These are phyloP conservation scores for Colletotrichum destructivum DNA, from an alignment of 2,329 filamentous ascomycete species.

Conservation along the genomic window DNA sequence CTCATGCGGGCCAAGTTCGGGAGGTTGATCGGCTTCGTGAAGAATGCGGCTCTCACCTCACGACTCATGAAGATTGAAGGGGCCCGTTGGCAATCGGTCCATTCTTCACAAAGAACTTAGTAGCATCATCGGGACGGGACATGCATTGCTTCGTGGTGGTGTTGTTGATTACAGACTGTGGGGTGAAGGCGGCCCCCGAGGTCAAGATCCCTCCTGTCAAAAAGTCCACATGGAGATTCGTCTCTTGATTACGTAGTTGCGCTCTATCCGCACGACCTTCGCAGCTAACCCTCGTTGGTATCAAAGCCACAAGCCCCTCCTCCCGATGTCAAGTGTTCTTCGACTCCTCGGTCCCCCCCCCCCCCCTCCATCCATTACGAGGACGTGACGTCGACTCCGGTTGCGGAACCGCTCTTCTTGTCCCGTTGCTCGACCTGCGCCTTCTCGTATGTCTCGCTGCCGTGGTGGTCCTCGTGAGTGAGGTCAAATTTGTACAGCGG, in stretches of 20 bases:
- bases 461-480: conserved; percentile 46
- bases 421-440: conserved; percentile 57
- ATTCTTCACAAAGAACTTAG: conserved; percentile 15
- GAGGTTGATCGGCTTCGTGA: not conserved
- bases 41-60: conserved; percentile 23
- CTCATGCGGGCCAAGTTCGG: not conserved
- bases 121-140: conserved; percentile 13
- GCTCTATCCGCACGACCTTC: conserved; percentile 17
- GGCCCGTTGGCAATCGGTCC: conserved; percentile 2
- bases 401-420: conserved; percentile 30
- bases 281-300: not conserved
- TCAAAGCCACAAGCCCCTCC: not conserved
- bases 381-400: conserved; percentile 1
- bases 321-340: not conserved
- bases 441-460: conserved; percentile 55
- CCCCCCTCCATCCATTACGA: not conserved
- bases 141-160: conserved; percentile 10
- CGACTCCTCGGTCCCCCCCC: not conserved
- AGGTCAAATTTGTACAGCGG: conserved; percentile 60
- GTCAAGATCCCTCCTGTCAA: not conserved
- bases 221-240: not conserved
- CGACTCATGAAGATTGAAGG: conserved; percentile 29
- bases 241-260: conserved; percentile 28
- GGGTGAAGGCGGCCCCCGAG: conserved; percentile 1
- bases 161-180: conserved; percentile 17